phyloP scores from a whole-genome alignment of 352 stramenopile genomes.

The Globisporangium viniferum region DNA sequence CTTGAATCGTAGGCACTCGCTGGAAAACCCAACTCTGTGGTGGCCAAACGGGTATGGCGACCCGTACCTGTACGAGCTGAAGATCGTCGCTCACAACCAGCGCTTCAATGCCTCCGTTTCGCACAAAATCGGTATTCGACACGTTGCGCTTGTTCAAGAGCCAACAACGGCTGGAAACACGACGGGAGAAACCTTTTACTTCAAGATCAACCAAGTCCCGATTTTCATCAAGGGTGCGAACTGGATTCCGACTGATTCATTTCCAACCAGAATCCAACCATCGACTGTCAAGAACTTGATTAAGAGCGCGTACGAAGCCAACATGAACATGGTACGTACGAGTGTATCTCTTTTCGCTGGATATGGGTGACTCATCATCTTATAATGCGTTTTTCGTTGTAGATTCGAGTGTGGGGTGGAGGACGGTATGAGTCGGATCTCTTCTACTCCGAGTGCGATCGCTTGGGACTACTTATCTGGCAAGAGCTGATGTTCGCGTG shows the following conservation, averaged over 20 bases:
- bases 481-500: conserved; percentile 92
- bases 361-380: no score
- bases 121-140: conserved; percentile 57
- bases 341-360: not conserved
- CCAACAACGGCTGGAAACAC: conserved; percentile 40
- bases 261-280: conserved; percentile 49
- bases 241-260: conserved; percentile 77
- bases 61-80: conserved; percentile 58
- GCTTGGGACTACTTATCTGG: conserved; percentile 84
- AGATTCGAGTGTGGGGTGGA: conserved; percentile 86
- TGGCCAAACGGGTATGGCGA: conserved; percentile 66
- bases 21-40: conserved; percentile 61
- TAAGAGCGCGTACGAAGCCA: conserved; percentile 46
- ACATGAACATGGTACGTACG: conserved; percentile 81
- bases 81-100: conserved; percentile 32
- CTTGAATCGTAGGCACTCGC: conserved; percentile 24
- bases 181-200: conserved; percentile 66
- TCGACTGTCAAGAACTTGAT: conserved; percentile 48
- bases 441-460: conserved; percentile 83
- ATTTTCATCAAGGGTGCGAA: conserved; percentile 80
- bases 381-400: not conserved
- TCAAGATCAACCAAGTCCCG: conserved; percentile 61
- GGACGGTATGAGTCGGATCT: conserved; percentile 80
- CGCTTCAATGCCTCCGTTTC: conserved; percentile 29
- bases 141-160: conserved; percentile 57